A percentile compares a stretch with the other conserved stretches of the same genome.
These are phyloP conservation scores for Limonomyces culmigenus DNA, from an alignment of 1,284 basidiomycete genomes.

Conservation along the genomic window DNA sequence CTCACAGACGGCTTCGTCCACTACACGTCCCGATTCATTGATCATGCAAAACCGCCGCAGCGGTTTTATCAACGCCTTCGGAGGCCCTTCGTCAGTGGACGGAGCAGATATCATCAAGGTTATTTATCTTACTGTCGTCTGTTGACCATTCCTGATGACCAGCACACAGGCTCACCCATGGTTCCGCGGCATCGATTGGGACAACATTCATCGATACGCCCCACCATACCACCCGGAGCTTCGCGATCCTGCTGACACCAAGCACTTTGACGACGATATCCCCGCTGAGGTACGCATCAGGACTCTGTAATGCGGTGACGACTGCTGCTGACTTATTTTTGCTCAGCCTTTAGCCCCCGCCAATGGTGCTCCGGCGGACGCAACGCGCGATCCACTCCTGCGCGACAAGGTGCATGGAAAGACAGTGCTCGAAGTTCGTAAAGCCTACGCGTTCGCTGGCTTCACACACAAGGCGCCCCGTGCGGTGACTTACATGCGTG, in stretches of 20 bases:
- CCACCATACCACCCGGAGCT: conserved; percentile 86
- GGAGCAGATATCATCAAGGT: conserved; percentile 83
- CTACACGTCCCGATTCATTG: conserved; percentile 61
- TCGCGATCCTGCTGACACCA: conserved; percentile 63
- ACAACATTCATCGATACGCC: conserved; percentile 58
- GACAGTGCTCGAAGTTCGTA: conserved; percentile 78
- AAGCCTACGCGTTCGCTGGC: conserved; percentile 79
- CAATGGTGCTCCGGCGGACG: conserved; percentile 68
- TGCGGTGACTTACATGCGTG: conserved; percentile 53
- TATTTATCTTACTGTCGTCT: conserved; percentile 4
- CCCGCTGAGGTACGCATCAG: conserved; percentile 60
- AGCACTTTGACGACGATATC: conserved; percentile 87
- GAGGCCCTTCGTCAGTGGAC: conserved; percentile 40
- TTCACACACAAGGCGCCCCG: conserved; percentile 81
- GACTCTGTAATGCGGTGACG: neutral
- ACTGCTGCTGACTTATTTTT: conserved; percentile 3
- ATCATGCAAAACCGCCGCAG: conserved; percentile 59
- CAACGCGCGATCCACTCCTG: conserved; percentile 78
- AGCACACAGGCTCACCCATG: conserved; percentile 57
- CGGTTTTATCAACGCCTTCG: conserved; percentile 40
- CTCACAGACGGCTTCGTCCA: conserved; percentile 47
- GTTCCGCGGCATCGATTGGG: conserved; percentile 79
- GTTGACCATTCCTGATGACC: conserved; percentile 1
- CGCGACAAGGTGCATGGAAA: conserved; percentile 72
- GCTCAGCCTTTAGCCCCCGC: conserved; percentile 73